These are phyloP conservation scores for Lasiosphaeris hirsuta DNA, from an alignment of 495 filamentous ascomycete species.

Conservation along the genomic window DNA sequence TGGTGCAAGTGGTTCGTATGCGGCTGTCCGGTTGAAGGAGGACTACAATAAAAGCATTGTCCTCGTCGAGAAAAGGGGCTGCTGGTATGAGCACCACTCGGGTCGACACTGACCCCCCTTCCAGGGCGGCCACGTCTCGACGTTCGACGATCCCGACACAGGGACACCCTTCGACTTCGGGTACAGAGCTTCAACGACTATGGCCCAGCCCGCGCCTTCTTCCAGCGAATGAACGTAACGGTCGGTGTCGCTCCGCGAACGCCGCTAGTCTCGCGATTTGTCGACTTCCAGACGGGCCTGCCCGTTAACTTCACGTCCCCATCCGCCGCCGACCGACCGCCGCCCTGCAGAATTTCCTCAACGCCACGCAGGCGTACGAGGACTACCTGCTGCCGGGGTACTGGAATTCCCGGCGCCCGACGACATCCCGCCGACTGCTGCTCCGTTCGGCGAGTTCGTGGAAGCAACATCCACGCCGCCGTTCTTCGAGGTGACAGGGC, in stretches of 20 bases:
- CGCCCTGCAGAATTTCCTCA: constrained; percentile 37
- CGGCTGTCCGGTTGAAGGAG: constrained; percentile 41
- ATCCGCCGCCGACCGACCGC: constrained; percentile 19
- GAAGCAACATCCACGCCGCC: constrained; percentile 29
- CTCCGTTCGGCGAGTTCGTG: constrained; percentile 45
- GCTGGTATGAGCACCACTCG: constrained; percentile 28
- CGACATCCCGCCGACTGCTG: constrained; percentile 47
- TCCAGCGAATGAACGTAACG: constrained; percentile 37
- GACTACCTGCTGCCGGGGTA: constrained; percentile 37
- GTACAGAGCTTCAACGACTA: constrained; percentile 34
- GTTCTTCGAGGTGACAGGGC: constrained; percentile 39
- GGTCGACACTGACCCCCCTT: background rate
- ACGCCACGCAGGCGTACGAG: constrained; percentile 35
- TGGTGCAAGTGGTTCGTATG: constrained; percentile 45
- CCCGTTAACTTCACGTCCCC: constrained; percentile 20
- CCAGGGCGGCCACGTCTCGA: constrained; percentile 45
- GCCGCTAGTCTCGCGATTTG: constrained; percentile 25
- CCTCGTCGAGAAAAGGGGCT: constrained; percentile 39
- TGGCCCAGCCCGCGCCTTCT: constrained; percentile 27
- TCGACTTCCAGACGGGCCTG: constrained; percentile 42
- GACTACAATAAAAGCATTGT: constrained; percentile 38
- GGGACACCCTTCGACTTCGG: constrained; percentile 39
- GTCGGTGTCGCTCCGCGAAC: constrained; percentile 16
- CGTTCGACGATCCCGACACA: constrained; percentile 37
- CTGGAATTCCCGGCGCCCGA: constrained; percentile 37